Percentiles rank a stretch among this genome's conserved stretches.
These are phyloP conservation scores for Pyrus pyrifolia DNA, from an alignment of 306 rosid genomes.

Conservation along the genomic window DNA sequence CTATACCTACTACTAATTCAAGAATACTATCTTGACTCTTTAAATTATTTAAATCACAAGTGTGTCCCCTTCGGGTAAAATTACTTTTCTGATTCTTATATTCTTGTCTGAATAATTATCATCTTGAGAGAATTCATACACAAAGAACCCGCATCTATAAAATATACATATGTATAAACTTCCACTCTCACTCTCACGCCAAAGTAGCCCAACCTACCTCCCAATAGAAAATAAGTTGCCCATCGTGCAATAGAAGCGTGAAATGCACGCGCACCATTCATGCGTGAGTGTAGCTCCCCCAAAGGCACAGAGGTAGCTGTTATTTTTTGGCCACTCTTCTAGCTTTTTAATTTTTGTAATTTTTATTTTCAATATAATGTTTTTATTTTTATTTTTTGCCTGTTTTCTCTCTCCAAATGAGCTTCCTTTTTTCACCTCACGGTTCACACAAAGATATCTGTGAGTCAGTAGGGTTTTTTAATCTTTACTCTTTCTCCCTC, in stretches of 20 bases:
- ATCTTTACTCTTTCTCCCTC: constrained; percentile 23
- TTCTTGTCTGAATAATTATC: neutral
- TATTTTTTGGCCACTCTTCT: constrained; percentile 23
- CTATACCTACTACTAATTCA: constrained; percentile 41
- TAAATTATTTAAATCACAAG: neutral
- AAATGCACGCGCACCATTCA: neutral
- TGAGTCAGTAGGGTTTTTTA: constrained; percentile 42
- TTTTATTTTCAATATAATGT: neutral
- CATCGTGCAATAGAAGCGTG: neutral
- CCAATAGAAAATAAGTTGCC: neutral
- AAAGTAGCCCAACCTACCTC: neutral
- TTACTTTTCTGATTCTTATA: neutral
- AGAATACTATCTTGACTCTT: constrained; percentile 21
- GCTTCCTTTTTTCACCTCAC: constrained; percentile 21
- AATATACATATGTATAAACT: no score
- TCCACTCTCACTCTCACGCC: neutral
- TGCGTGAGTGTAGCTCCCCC: neutral
- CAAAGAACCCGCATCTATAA: neutral
- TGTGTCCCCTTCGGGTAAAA: neutral
- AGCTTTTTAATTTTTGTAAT: constrained; percentile 1
- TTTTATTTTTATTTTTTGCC: neutral
- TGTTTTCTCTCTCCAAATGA: constrained; percentile 9
- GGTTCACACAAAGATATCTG: constrained; percentile 7
- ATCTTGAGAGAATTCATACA: neutral
- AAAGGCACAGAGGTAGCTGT: constrained; percentile 13